Percentiles rank a stretch among this genome's conserved stretches.
phyloP scores from a whole-genome alignment of 352 stramenopile genomes.

The Phytophthora uliginosa region DNA sequence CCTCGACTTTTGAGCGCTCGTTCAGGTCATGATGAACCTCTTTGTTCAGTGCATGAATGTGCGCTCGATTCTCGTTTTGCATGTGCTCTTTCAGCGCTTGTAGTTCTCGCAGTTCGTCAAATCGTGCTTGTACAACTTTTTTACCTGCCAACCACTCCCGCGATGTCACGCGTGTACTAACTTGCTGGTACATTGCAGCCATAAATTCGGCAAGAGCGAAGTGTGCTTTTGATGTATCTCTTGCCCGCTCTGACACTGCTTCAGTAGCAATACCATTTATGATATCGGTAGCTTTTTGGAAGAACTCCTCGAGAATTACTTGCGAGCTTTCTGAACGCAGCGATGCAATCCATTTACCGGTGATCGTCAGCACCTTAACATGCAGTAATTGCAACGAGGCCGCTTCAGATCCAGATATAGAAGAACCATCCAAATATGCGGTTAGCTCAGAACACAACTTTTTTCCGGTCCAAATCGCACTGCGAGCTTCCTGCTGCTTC shows the following conservation, averaged over 20 bases:
- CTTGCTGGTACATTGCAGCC: conserved; percentile 93
- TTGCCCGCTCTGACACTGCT: conserved; percentile 46
- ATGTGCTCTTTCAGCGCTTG: conserved; percentile 66
- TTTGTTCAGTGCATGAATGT: conserved; percentile 82
- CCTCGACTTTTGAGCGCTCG: conserved; percentile 88
- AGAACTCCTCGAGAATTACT: conserved; percentile 94
- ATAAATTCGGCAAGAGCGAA: conserved; percentile 93
- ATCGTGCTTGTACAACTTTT: conserved; percentile 72
- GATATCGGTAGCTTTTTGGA: conserved; percentile 85
- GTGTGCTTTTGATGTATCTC: conserved; percentile 78
- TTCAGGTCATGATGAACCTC: conserved; percentile 92
- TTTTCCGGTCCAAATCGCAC: conserved; percentile 82
- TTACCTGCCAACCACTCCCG: conserved; percentile 92
- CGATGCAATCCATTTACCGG: conserved; percentile 94
- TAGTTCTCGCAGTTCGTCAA: conserved; percentile 71
- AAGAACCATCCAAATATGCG: conserved; percentile 31
- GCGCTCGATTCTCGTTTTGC: conserved; percentile 71
- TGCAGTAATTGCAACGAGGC: conserved; percentile 63
- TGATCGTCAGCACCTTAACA: conserved; percentile 76
- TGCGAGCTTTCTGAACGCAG: conserved; percentile 94
- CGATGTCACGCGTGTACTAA: conserved; percentile 86
- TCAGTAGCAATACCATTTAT: conserved; percentile 55
- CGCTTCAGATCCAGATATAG: conserved; percentile 11
- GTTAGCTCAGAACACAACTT: conserved; percentile 58
- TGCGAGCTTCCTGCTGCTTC: conserved; percentile 75